Evolutionary conservation across 208 protist genomes (phyloP).

Genomic region (Trypanosoma brucei): DNA sequence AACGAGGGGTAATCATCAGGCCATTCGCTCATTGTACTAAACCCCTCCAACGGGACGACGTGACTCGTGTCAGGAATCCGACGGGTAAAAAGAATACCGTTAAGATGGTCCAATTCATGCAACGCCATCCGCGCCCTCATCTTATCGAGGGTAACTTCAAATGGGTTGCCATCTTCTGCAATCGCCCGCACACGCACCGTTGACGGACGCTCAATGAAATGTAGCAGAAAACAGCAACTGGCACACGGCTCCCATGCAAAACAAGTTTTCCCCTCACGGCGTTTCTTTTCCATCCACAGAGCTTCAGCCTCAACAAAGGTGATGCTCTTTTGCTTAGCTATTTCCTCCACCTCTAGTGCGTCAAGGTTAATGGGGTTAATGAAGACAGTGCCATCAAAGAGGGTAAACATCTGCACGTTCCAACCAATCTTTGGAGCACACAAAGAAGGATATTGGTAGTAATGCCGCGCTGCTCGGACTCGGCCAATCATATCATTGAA

Average conservation of each 20-base stretch:
- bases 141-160: conserved; percentile 44
- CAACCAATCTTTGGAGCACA: conserved; percentile 84
- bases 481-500: conserved; percentile 58
- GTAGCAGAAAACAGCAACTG: conserved; percentile 83
- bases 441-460: conserved; percentile 88
- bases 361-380: conserved; percentile 85
- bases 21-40: conserved; percentile 86
- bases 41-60: conserved; percentile 83
- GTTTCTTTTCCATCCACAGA: conserved; percentile 43
- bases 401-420: conserved; percentile 87
- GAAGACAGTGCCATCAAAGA: conserved; percentile 79
- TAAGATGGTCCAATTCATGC: conserved; percentile 83
- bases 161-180: conserved; percentile 32
- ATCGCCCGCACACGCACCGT: conserved; percentile 54
- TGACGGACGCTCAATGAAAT: conserved; percentile 86
- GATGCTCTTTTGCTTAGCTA: conserved; percentile 11
- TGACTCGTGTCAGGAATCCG: conserved; percentile 83
- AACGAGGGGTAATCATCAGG: conserved; percentile 87
- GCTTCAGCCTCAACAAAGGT: conserved; percentile 42
- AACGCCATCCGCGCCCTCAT: conserved; percentile 81
- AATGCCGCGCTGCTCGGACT: conserved; percentile 57
- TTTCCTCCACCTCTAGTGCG: conserved; percentile 30
- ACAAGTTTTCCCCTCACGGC: conserved; percentile 44
- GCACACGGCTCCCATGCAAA: conserved; percentile 90
- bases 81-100: conserved; percentile 80